Conservation (phyloP, 352 stramenopile genomes). For the Pythium brassicae region DNA sequence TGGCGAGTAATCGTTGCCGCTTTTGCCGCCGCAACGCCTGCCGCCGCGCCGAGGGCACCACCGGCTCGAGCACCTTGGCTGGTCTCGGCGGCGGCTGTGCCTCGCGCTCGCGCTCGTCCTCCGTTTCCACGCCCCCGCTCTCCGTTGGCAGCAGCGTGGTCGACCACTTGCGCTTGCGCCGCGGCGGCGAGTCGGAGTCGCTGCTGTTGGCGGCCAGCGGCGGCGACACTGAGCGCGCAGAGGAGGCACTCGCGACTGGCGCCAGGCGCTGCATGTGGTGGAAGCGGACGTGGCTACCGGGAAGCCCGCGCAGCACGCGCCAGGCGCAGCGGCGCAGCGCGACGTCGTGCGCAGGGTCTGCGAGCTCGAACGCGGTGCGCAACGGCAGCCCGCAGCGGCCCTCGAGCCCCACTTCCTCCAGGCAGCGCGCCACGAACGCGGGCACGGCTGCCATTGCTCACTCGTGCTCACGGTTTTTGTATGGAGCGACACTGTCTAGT, state of each 20-base stretch:
- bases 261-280: slow-evolving; percentile 47
- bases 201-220: neutral
- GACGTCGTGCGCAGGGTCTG: slow-evolving; percentile 50
- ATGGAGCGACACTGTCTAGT: no score
- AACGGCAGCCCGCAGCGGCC: slow-evolving; percentile 67
- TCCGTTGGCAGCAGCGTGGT: slow-evolving; percentile 39
- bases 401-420: slow-evolving; percentile 79
- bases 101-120: slow-evolving; percentile 5
- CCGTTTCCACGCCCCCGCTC: neutral
- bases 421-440: slow-evolving; percentile 65
- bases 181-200: slow-evolving; percentile 1
- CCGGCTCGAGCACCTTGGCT: slow-evolving; percentile 26
- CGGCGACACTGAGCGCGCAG: neutral
- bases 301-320: slow-evolving; percentile 55
- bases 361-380: slow-evolving; percentile 48
- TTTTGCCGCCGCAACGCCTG: slow-evolving; percentile 36
- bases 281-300: slow-evolving; percentile 44
- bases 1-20: slow-evolving; percentile 16
- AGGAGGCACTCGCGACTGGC: neutral
- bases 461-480: neutral
- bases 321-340: slow-evolving; percentile 58
- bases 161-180: slow-evolving; percentile 72
- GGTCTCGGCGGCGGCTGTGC: neutral
- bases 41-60: slow-evolving; percentile 44
- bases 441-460: slow-evolving; percentile 34